Base-by-base conservation (phyloP, 2,329 filamentous ascomycete genomes). In the Fusarium stilboides region DNA sequence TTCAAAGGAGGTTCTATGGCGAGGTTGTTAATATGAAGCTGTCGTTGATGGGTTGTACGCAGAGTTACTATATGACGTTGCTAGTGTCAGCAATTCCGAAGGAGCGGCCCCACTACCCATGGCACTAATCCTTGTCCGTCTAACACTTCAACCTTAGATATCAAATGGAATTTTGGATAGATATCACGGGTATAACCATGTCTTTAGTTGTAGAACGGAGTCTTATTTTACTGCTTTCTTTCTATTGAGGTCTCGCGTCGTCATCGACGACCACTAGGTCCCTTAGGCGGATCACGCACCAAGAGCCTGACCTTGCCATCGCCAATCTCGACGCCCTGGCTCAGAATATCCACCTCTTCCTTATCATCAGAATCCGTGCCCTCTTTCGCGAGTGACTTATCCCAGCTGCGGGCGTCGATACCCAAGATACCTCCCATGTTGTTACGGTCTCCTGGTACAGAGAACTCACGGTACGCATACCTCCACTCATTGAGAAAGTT, bases 391-490 rank as follows among this genome's bases (percentile, higher is more conserved):
- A 91, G 78, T 19, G 85, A 85, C 80, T 87, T 89, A 78, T 92
- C 89, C 83, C 87, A 92, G 76, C 88, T 91, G 67, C 88, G 83
- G 36, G 89, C 88, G 75, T 92, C 89, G 62, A 92, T 88, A 9
- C 89, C 89, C 61, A 92, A 78, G 62, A 92, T 91, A 43, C 96
- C 95, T 62, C 94, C 94, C 82, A 91, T 90, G 77, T 86, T 91
- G 78, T 90, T 91, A 57, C 94, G 88, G 79, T 98, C 96, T n/a
- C 95, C 95, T 3, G 94, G 94, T 12, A 98, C 94, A 37, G 92
- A 96, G 80, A 99, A 99, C 80, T 99, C 96, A 56, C 95, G 91
- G 81, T 95, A 99, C 1, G 93, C 92, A 77, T 98, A 99, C 67
- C 93, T 89, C 94, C 94, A 97, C 78, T 98, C 95, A 77, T 95